Evolutionary conservation across 1,139 yeast species (phyloP).

Genomic region (Ogataea hybrid): DNA sequence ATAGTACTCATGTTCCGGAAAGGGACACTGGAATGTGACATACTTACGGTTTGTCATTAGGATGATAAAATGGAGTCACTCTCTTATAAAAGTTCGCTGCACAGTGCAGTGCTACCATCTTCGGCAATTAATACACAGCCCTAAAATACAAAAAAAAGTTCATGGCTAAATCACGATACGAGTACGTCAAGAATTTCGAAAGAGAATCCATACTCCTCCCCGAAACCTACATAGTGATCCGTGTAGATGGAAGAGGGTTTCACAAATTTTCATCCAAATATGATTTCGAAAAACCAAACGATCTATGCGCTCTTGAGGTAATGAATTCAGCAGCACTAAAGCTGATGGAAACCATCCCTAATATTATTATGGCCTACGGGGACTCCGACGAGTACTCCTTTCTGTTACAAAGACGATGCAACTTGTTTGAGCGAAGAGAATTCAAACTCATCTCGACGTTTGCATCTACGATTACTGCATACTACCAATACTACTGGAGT

Average conservation of each 20-base stretch:
- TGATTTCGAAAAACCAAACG: constrained; percentile 85
- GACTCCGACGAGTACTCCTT: constrained; percentile 95
- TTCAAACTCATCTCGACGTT: constrained; percentile 76
- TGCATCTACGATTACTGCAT: constrained; percentile 78
- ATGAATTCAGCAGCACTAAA: constrained; percentile 80
- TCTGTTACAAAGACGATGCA: constrained; percentile 59
- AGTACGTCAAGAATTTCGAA: constrained; percentile 84
- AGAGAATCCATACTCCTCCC: constrained; percentile 70
- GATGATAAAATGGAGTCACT: too few species aligned
- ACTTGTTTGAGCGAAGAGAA: constrained; percentile 78
- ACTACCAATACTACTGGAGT: constrained; percentile 69
- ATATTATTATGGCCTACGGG: constrained; percentile 81
- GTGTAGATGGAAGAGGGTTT: constrained; percentile 94
- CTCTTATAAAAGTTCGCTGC: too few species aligned
- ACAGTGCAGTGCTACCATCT: too few species aligned
- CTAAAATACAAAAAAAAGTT: constrained; percentile 5
- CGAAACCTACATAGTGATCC: constrained; percentile 74
- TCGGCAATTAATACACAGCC: constrained; percentile 2
- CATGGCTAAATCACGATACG: constrained; percentile 80
- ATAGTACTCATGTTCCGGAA: too few species aligned
- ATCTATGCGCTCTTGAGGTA: constrained; percentile 64
- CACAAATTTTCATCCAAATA: constrained; percentile 79
- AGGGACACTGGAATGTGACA: too few species aligned
- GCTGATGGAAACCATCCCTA: constrained; percentile 64
- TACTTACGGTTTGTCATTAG: too few species aligned